A percentile compares a stretch with the other conserved stretches of the same genome.
These are phyloP conservation scores for Tetraselmis chui DNA, from an alignment of 139 green algal genomes.

Conservation along the genomic window DNA sequence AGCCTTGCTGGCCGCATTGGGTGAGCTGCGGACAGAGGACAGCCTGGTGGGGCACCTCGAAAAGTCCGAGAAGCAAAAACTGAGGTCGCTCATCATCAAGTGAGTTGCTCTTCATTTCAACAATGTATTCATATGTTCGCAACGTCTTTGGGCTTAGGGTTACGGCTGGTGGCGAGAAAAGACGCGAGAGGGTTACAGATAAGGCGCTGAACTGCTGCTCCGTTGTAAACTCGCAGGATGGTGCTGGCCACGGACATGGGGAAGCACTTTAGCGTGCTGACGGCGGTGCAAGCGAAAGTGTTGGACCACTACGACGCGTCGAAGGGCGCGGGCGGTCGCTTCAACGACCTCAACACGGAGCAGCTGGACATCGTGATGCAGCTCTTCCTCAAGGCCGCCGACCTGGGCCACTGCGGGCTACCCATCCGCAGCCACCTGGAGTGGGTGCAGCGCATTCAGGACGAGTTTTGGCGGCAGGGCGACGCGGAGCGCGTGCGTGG, in stretches of 20 bases:
- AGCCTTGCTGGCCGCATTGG: background rate
- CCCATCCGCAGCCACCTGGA: background rate
- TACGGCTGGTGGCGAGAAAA: no score
- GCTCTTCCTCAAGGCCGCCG: constrained; percentile 9
- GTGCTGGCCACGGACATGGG: constrained; percentile 10
- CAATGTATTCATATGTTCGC: background rate
- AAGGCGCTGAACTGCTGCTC: background rate
- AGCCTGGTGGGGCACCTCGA: background rate
- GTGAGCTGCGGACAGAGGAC: background rate
- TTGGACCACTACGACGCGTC: background rate
- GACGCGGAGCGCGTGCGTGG: background rate
- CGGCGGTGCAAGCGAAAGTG: background rate
- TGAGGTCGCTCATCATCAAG: constrained; percentile 1
- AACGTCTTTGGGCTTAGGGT: no score
- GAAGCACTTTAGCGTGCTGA: constrained; percentile 8
- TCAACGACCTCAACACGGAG: background rate
- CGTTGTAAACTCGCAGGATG: background rate
- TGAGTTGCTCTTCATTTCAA: background rate
- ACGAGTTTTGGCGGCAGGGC: constrained; percentile 13
- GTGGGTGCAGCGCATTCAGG: constrained; percentile 6
- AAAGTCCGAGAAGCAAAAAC: background rate
- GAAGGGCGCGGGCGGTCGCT: background rate
- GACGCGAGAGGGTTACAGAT: background rate
- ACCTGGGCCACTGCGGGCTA: constrained; percentile 6
- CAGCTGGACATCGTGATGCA: constrained; percentile 3